These are phyloP conservation scores for Agaricus subrufescens DNA, from an alignment of 768 basidiomycete species.

Conservation along the genomic window DNA sequence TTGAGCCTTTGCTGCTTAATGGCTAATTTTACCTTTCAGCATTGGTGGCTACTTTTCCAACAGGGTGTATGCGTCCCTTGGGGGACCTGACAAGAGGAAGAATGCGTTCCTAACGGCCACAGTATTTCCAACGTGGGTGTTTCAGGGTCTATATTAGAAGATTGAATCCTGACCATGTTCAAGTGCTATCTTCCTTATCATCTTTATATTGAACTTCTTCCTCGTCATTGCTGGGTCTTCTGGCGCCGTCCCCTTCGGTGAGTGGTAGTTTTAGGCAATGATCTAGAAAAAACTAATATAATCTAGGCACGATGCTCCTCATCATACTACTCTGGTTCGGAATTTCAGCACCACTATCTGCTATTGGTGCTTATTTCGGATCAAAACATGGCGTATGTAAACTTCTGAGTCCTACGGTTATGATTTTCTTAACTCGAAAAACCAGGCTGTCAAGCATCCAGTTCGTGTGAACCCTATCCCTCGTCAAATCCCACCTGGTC, in stretches of 20 bases:
- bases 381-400: slow-evolving; percentile 75
- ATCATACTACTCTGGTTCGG: slow-evolving; percentile 90
- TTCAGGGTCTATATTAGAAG: neutral
- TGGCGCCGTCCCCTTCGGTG: slow-evolving; percentile 94
- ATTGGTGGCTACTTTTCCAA: slow-evolving; percentile 88
- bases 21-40: slow-evolving; percentile 28
- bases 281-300: neutral
- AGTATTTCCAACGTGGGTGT: slow-evolving; percentile 74
- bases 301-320: slow-evolving; percentile 72
- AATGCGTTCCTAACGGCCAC: slow-evolving; percentile 88
- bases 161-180: neutral
- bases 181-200: slow-evolving; percentile 77
- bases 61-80: slow-evolving; percentile 74
- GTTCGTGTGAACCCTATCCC: slow-evolving; percentile 91
- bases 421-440: neutral
- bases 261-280: slow-evolving; percentile 11
- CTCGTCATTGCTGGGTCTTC: slow-evolving; percentile 82
- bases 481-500: slow-evolving; percentile 88
- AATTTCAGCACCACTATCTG: slow-evolving; percentile 86
- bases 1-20: neutral
- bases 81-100: slow-evolving; percentile 72
- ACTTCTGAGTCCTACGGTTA: neutral
- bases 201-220: slow-evolving; percentile 91
- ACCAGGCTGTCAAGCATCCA: slow-evolving; percentile 70
- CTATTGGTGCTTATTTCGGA: slow-evolving; percentile 83